Evolutionary conservation across 805 yeast genomes (phyloP), one percentile per base, ranked within the genome.

Genomic region (Jamesozyma hellenica): DNA sequence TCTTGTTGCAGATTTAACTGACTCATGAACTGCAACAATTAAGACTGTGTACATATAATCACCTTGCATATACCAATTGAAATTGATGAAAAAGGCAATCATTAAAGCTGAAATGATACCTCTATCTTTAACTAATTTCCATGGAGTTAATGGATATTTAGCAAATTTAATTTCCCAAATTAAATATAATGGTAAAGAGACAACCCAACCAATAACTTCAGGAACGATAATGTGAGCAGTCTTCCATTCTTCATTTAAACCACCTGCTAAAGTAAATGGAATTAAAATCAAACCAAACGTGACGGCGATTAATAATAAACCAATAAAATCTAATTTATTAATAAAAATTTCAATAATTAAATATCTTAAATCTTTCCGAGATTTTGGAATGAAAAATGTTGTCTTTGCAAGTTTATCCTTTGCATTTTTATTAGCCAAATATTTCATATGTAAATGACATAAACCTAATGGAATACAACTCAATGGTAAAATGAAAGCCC

Each of bases 181-280:
- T 13, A 70, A 53, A 44, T 76, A 74, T 12, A 66, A 57, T 2
- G 83, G 82, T 42, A 78, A 55, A 12, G 75, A 60, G 15, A 65
- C 64, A 43, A 73, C 66, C 53, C 60, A 53, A 23, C 59, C 88
- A 40, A 81, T 50, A 15, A 77, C 80, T 38, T 79, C 64, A 3
- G 85, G 85, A 2, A 67, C 86, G 49, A 81, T 74, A 45, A 76
- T 70, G 32, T 70, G 61, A 4, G 72, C 85, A 40, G 64, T 62
- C 41, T 61, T 51, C 88, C 88, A 81, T 42, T 67, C 61, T 2
- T 60, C 48, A 1, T 53, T 36, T 28, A 60, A 47, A 36, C 83
- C 82, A 43, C 82, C 84, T 9, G 82, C 84, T 26, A 82, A 57
- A 5, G 87, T 79, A 48, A 81, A 70, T 10, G 90, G 87, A 31